Evolutionary conservation across 352 stramenopile genomes (phyloP), one percentile per base, ranked within the genome.

Genomic region (Pythium phragmitis): DNA sequence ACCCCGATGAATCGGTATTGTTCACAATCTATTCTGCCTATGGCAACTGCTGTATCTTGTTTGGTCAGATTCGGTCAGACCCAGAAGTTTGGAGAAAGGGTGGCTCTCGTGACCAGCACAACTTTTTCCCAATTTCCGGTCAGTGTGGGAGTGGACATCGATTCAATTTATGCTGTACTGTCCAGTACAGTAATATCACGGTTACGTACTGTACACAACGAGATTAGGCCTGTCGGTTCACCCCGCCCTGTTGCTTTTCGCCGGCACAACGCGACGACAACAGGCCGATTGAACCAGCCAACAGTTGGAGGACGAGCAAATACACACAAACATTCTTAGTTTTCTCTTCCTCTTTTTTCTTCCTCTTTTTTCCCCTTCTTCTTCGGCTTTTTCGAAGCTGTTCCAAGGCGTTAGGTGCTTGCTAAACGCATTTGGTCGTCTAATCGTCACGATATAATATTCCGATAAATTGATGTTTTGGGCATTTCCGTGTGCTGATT

Each of bases 401-500:
- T 41, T 43, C 39, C 39, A 37, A 19, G 26, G 7, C 47, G 16
- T 46, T 33, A n/a, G 17, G 4, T 60, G 55, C 55, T 62, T 62
- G 55, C 55, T 53, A 52, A 62, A 63, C 56, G 21, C 26, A 0
- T 30, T 7, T 39, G 17, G 45, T 67, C 60, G 50, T 67, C 51
- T 17, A 17, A 26, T 65, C 41, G 58, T 65, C 3, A 26, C 23
- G 34, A 2, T 12, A 16, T 33, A 42, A 52, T 65, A 41, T 50
- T 51, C 19, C n/a, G 33, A 42, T 48, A 57, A 50, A 64, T 21
- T 46, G 28, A 45, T 30, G 33, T 64, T 53, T 53, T 37, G 28
- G 17, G 54, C 48, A 42, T 55, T 58, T 54, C 26, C 17, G 45
- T 8, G 0, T 6, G 37, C 17, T 68, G 61, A 68, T 68, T 68